A percentile compares a stretch with the other conserved stretches of the same genome.
phyloP scores from a whole-genome alignment of 2,329 filamentous ascomycete species.

The Colletotrichum graminicola region DNA sequence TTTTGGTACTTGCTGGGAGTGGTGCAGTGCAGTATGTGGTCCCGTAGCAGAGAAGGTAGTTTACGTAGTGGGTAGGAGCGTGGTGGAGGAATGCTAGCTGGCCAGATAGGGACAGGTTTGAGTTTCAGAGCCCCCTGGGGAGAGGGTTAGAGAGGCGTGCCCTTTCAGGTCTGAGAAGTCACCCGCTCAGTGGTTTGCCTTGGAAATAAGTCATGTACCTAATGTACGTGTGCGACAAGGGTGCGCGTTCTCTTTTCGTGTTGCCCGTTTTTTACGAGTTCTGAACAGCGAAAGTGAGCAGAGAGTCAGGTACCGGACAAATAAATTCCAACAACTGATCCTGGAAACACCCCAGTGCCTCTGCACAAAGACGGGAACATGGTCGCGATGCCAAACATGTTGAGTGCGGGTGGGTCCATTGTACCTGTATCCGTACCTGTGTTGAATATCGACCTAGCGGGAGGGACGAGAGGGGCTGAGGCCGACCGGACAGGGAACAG shows the following conservation, averaged over 20 bases:
- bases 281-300: neutral
- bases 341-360: neutral
- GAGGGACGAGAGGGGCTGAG: constrained; percentile 37
- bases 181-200: neutral
- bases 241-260: neutral
- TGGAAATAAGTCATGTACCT: neutral
- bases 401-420: constrained; percentile 28
- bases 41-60: constrained; percentile 18
- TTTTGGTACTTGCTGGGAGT: constrained; percentile 11
- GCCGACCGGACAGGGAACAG: constrained; percentile 24
- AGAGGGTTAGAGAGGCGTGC: constrained; percentile 19
- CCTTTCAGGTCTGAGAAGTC: constrained; percentile 22
- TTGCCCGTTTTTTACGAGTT: neutral
- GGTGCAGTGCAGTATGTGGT: neutral
- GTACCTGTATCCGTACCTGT: neutral
- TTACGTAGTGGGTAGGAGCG: constrained; percentile 28
- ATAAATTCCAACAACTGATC: neutral
- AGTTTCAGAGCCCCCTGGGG: constrained; percentile 40
- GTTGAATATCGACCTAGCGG: constrained; percentile 4
- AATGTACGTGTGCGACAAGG: neutral
- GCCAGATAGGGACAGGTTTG: constrained; percentile 41
- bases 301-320: neutral
- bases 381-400: constrained; percentile 31
- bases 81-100: constrained; percentile 28
- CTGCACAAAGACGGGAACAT: constrained; percentile 22